Percentiles rank a stretch among this genome's conserved stretches.
phyloP scores from a whole-genome alignment of 441 rosid species.

The Adansonia grandidieri region DNA sequence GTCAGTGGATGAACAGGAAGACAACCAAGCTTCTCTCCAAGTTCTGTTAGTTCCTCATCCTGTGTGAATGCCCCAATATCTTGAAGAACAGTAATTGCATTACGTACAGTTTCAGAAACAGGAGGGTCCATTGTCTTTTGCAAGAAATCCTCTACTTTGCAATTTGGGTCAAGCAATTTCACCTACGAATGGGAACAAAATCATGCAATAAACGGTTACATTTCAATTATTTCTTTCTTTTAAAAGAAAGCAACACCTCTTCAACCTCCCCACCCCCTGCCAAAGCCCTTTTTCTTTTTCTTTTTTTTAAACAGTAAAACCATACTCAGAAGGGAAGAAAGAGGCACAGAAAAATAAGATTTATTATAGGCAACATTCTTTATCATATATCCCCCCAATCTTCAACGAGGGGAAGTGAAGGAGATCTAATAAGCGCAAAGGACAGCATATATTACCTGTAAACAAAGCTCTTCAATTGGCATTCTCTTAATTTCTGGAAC shows the following conservation, averaged over 20 bases:
- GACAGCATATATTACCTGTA: constrained; percentile 60
- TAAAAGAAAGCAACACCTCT: constrained; percentile 13
- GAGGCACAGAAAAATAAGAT: neutral
- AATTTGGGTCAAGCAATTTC: constrained; percentile 81
- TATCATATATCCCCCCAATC: neutral
- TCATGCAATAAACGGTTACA: constrained; percentile 28
- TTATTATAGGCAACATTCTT: constrained; percentile 6
- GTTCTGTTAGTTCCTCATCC: constrained; percentile 82
- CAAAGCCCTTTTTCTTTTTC: neutral
- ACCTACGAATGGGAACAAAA: constrained; percentile 54
- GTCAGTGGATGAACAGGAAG: constrained; percentile 94
- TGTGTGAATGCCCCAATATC: constrained; percentile 87
- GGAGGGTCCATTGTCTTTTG: constrained; percentile 92
- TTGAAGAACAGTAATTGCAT: constrained; percentile 75
- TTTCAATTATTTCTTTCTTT: constrained; percentile 8
- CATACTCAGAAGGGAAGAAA: neutral
- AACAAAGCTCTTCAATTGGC: constrained; percentile 95
- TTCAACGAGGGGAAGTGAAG: neutral
- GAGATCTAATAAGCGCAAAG: neutral
- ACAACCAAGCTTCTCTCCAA: constrained; percentile 86
- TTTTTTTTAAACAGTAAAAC: neutral
- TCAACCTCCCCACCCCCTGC: neutral
- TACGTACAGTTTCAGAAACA: constrained; percentile 66
- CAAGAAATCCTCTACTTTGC: constrained; percentile 73
- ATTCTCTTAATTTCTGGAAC: constrained; percentile 93